phyloP scores from a whole-genome alignment of 1,139 yeast species.

The Yamadazyma triangularis region DNA sequence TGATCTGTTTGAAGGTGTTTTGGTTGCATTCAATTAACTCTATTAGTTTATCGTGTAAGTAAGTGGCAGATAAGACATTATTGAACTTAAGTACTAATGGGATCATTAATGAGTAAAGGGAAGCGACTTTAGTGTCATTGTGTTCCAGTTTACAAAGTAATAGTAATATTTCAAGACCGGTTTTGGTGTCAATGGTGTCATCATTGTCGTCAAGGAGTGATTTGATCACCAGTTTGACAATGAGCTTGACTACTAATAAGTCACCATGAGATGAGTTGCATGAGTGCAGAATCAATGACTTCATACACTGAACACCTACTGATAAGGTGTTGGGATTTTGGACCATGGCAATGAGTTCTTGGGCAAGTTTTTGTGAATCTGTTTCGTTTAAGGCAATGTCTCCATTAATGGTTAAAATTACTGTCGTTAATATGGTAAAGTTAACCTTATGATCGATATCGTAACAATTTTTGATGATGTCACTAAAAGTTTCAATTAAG shows the following conservation, averaged over 20 bases:
- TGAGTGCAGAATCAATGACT: slow-evolving; percentile 46
- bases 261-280: slow-evolving; percentile 16
- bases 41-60: slow-evolving; percentile 49
- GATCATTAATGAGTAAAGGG: slow-evolving; percentile 40
- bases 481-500: slow-evolving; percentile 35
- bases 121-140: slow-evolving; percentile 21
- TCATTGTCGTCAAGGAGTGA: slow-evolving; percentile 7
- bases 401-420: slow-evolving; percentile 59
- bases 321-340: slow-evolving; percentile 28
- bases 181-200: slow-evolving; percentile 24
- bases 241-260: slow-evolving; percentile 21
- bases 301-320: slow-evolving; percentile 55
- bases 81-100: slow-evolving; percentile 46
- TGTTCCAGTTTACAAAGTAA: slow-evolving; percentile 37
- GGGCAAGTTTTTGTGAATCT: slow-evolving; percentile 25
- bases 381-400: slow-evolving; percentile 33
- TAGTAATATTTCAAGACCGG: slow-evolving; percentile 53
- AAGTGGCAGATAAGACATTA: slow-evolving; percentile 24
- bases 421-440: slow-evolving; percentile 51
- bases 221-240: slow-evolving; percentile 14
- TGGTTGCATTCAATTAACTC: slow-evolving; percentile 48
- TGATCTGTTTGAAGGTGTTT: slow-evolving; percentile 49
- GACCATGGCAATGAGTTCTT: slow-evolving; percentile 31
- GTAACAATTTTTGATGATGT: slow-evolving; percentile 23
- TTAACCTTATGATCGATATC: slow-evolving; percentile 22